A percentile compares a stretch with the other conserved stretches of the same genome.
phyloP scores from a whole-genome alignment of 2,329 filamentous ascomycete species.

The Talaromyces sp. region DNA sequence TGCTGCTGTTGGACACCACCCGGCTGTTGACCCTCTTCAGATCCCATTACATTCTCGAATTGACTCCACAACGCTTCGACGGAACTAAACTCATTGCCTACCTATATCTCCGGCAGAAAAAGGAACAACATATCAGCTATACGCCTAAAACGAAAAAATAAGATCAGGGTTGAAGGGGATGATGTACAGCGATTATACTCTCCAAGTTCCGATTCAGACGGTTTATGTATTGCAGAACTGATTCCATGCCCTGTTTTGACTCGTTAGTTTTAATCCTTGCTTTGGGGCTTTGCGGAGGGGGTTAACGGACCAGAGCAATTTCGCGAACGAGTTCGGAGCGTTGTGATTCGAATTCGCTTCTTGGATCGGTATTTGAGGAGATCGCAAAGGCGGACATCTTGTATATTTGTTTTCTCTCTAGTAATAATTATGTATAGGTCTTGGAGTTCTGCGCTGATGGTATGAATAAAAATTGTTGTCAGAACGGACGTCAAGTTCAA shows the following conservation, averaged over 20 bases:
- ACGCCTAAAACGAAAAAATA: too few species aligned
- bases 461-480: neutral
- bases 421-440: neutral
- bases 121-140: neutral
- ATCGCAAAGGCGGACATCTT: constrained; percentile 13
- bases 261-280: neutral
- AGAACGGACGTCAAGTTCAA: too few species aligned
- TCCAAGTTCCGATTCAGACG: constrained; percentile 89
- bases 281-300: neutral
- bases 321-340: constrained; percentile 39
- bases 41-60: constrained; percentile 93
- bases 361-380: constrained; percentile 15
- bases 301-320: constrained; percentile 34
- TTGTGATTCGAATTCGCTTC: constrained; percentile 39
- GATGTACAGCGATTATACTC: constrained; percentile 73
- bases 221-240: constrained; percentile 93
- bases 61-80: constrained; percentile 96
- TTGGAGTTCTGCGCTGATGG: neutral
- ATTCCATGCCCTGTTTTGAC: constrained; percentile 63
- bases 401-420: neutral
- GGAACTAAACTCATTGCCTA: constrained; percentile 95
- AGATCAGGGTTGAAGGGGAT: too few species aligned
- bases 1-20: constrained; percentile 25
- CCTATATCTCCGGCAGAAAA: constrained; percentile 40
- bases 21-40: constrained; percentile 32